phyloP scores from a whole-genome alignment of 2,329 filamentous ascomycete genomes.

The Fusarium sp. region DNA sequence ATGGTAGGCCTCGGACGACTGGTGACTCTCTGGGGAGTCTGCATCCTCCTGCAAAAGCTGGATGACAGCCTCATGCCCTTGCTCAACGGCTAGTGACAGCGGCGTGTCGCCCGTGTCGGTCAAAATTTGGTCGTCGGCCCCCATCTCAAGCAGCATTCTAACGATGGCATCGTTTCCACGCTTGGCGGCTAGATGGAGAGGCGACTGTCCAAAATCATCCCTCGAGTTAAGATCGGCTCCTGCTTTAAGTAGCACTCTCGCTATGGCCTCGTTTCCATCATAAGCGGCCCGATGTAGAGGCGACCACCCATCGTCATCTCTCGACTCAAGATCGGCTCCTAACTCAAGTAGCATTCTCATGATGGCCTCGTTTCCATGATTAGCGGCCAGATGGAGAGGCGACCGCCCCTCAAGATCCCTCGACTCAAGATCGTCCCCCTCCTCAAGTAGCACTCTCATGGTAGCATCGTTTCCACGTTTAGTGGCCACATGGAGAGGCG shows the following conservation, averaged over 20 bases:
- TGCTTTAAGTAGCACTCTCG: background rate
- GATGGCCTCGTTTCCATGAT: background rate
- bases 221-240: background rate
- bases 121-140: background rate
- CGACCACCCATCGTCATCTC: too few species aligned
- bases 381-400: background rate
- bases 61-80: background rate
- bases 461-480: background rate
- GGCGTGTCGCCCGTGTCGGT: accelerated
- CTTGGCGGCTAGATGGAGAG: background rate
- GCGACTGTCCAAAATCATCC: accelerated
- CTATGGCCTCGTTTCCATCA: background rate
- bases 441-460: background rate
- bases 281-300: background rate
- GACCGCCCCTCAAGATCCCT: too few species aligned
- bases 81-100: background rate
- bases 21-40: background rate
- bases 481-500: background rate
- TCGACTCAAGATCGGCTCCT: too few species aligned
- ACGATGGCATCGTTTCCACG: background rate
- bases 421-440: too few species aligned
- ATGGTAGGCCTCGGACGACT: background rate
- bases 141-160: background rate
- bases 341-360: accelerated
- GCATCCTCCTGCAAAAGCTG: background rate